Evolutionary conservation across 768 basidiomycete genomes (phyloP), one percentile per base, ranked within the genome.

Genomic region (Lactifluus volemus): DNA sequence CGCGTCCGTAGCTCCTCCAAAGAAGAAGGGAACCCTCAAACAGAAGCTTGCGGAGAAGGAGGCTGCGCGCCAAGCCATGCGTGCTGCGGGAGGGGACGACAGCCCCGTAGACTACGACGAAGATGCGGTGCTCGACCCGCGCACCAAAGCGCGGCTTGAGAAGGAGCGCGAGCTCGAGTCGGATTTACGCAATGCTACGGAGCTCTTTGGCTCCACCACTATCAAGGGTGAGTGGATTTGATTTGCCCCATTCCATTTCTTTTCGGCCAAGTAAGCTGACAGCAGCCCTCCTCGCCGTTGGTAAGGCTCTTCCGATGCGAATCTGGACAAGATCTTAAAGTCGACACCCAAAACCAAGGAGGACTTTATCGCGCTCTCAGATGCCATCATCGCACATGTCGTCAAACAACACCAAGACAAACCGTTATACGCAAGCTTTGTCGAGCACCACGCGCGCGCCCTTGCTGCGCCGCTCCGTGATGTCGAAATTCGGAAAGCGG

Each of bases 21-120:
- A 90, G 78, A 96, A 97, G 76, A 97, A 94, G 75, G 92, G 91
- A 55, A 90, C 88, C 1, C 73, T 98, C 66, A 97, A 97, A 73
- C 83, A 84, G 19, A 96, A 95, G 72, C 75, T 98, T 2, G 93
- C 93, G 0, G 92, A 95, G 73, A 97, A 93, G 73, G 94, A 93
- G 68, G 88, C 85, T 0, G 78, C 78, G 61, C 89, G 86, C 63
- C 84, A 84, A 2, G 77, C 79, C 1, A 73, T 71, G 55, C 74
- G 71, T 25, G 77, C 75, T 6, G 73, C 68, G 4, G 79, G 69
- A 2, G 78, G 75, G 25, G 25, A 25, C 25, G 25, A 25, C 8
- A 78, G 71, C 12, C 75, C 77, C 6, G 72, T 73, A 50, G 81
- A 83, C 38, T 86, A 86, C 38, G 89, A 88, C 65, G 81, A 79